Conservation (phyloP, 306 rosid species). For the Lagenaria siceraria region DNA sequence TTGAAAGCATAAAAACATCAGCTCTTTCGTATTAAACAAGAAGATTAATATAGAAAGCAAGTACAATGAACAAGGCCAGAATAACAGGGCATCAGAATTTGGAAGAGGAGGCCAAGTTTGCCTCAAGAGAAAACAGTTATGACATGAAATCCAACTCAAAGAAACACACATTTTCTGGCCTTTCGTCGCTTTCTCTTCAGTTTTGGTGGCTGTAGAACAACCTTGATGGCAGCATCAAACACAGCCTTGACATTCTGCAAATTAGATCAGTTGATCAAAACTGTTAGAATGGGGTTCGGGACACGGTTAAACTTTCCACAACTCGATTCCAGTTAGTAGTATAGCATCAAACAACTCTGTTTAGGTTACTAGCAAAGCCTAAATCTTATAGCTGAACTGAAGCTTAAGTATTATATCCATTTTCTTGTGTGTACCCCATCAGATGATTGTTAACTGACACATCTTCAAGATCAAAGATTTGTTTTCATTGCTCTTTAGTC, state of each 20-base stretch:
- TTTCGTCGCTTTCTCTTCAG: conserved; percentile 31
- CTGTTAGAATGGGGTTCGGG: background rate
- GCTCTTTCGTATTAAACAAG: conserved; percentile 1
- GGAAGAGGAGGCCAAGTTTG: background rate
- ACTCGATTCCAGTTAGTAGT: background rate
- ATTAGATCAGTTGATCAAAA: background rate
- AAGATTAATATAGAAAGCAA: conserved; percentile 2
- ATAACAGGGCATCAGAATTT: background rate
- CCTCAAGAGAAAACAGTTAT: background rate
- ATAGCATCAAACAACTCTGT: background rate
- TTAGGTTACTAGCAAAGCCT: background rate
- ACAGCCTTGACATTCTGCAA: conserved; percentile 49
- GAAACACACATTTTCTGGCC: conserved; percentile 24
- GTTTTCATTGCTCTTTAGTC: background rate
- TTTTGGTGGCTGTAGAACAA: conserved; percentile 47
- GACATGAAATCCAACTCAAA: conserved; percentile 11
- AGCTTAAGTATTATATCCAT: background rate
- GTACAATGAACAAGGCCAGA: background rate
- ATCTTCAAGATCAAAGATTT: background rate
- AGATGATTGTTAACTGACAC: background rate
- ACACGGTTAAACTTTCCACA: background rate
- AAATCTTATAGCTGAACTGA: background rate
- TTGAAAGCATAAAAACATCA: background rate
- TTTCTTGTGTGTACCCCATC: background rate
- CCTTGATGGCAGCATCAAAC: conserved; percentile 61